Base-by-base conservation (phyloP, 305 asterid genomes). In the Plantago coronopus region DNA sequence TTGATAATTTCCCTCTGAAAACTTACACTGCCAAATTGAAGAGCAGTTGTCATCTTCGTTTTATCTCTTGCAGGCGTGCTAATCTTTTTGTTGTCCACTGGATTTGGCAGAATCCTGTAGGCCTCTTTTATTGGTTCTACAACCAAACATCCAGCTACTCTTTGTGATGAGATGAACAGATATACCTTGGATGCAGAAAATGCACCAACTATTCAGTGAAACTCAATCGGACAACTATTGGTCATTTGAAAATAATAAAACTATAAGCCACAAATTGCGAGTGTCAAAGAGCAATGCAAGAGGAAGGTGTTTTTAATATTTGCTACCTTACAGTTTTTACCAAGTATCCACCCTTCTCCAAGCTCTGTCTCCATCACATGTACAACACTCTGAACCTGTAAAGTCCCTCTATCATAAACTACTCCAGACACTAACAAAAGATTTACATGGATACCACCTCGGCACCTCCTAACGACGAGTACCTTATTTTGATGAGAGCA, bases 281-380 rank as follows among this genome's bases (percentile, higher is more conserved):
- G 57, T 23, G 58, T 38, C 12, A 15, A 37, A 38, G 12, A 38
- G 43, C 15, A 17, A 45, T 45, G 19, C 4, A 45, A 45, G 49
- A 62, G 29, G 2, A 48, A 48, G 3, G 12, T 38, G 3, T 38
- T 38, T 1, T 2, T 57, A 34, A 54, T 20, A 46, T 34, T 68
- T 43, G 50, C 38, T 62, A 89, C 95, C 91, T 86, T 84, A 73
- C 86, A 76, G 44, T 70, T 72, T 71, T 74, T 72, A 40, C 66
- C 46, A 22, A 72, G 73, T 65, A 78, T 74, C 83, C 80, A 78
- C 29, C 88, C 95, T 57, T 85, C 84, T 34, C 95, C 93, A 73
- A 88, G 90, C 64, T 85, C 93, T 72, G 69, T 80, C 67, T 78
- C 96, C 89, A 83, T 80, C 77, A 85, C 66, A 22, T 75, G 70